phyloP scores from a whole-genome alignment of 1,284 basidiomycete species.

The Cryptococcus sp. region DNA sequence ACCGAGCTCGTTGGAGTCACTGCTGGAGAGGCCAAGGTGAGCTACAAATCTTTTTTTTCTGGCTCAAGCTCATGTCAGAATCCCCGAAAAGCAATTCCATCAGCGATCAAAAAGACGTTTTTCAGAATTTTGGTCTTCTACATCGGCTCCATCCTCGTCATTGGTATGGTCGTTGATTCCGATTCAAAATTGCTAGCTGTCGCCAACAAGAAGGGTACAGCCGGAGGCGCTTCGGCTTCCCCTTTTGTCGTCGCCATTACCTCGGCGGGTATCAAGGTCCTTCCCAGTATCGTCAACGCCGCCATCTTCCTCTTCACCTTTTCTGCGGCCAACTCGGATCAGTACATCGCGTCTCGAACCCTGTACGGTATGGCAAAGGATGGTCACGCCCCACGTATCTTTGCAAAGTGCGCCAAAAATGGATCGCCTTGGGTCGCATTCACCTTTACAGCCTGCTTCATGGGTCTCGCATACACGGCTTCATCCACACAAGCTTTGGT shows the following conservation, averaged over 20 bases:
- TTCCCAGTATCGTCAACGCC: conserved; percentile 51
- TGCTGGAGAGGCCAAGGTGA: conserved; percentile 46
- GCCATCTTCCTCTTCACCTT: conserved; percentile 43
- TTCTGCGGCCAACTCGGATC: conserved; percentile 50
- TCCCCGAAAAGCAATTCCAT: conserved; percentile 57
- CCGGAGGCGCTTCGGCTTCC: conserved; percentile 55
- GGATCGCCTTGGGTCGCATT: conserved; percentile 49
- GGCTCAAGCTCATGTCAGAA: conserved; percentile 38
- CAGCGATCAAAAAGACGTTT: conserved; percentile 54
- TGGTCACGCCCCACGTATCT: conserved; percentile 52
- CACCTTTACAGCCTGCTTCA: conserved; percentile 39
- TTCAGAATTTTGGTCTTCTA: conserved; percentile 60
- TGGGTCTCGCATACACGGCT: conserved; percentile 41
- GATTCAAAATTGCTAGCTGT: conserved; percentile 19
- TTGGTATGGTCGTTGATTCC: conserved; percentile 56
- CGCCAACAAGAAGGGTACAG: conserved; percentile 12
- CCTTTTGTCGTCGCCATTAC: conserved; percentile 64
- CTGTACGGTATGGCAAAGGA: conserved; percentile 54
- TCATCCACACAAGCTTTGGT: conserved; percentile 19
- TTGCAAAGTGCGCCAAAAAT: conserved; percentile 45
- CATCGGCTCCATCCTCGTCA: conserved; percentile 50
- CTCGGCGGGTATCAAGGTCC: conserved; percentile 46
- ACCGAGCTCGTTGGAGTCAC: conserved; percentile 55
- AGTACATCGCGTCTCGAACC: conserved; percentile 49
- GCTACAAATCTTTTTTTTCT: not conserved